phyloP scores from a whole-genome alignment of 306 rosid species.

The Vicia faba region DNA sequence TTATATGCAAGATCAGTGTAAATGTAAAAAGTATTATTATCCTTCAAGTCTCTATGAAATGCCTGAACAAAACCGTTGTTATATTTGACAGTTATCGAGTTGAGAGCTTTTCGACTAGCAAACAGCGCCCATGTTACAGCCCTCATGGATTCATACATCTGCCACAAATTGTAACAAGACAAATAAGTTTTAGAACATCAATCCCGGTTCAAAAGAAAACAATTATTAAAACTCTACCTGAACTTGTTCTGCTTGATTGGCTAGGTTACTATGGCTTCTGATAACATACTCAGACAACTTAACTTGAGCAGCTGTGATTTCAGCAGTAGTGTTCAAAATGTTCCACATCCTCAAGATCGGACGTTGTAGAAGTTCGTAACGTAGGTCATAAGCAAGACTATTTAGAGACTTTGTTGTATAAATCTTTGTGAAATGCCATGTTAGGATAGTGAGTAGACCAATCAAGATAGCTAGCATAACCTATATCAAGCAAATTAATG shows the following conservation, averaged over 20 bases:
- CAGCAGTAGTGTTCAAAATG: conserved; percentile 88
- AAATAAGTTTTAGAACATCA: conserved; percentile 14
- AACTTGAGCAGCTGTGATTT: conserved; percentile 84
- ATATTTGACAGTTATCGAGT: conserved; percentile 88
- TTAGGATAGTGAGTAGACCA: conserved; percentile 83
- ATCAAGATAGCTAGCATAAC: conserved; percentile 92
- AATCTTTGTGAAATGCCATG: conserved; percentile 96
- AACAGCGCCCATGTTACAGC: conserved; percentile 92
- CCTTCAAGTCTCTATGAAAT: conserved; percentile 87
- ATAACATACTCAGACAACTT: conserved; percentile 82
- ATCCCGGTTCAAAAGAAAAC: too few relatives aligned
- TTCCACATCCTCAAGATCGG: conserved; percentile 97
- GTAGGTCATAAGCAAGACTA: conserved; percentile 88
- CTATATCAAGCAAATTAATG: conserved; percentile 47
- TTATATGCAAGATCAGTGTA: conserved; percentile 71
- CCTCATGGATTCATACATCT: conserved; percentile 90
- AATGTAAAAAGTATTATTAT: conserved; percentile 77
- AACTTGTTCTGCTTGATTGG: conserved; percentile 75
- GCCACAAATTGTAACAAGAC: conserved; percentile 43
- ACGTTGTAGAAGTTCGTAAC: conserved; percentile 91
- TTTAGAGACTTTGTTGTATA: conserved; percentile 83
- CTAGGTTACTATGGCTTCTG: conserved; percentile 64
- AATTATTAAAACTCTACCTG: conserved; percentile 52
- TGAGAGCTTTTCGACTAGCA: conserved; percentile 83
- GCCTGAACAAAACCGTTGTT: conserved; percentile 96